phyloP scores from a whole-genome alignment of 2,329 filamentous ascomycete genomes.

The Pochonia chlamydosporia region DNA sequence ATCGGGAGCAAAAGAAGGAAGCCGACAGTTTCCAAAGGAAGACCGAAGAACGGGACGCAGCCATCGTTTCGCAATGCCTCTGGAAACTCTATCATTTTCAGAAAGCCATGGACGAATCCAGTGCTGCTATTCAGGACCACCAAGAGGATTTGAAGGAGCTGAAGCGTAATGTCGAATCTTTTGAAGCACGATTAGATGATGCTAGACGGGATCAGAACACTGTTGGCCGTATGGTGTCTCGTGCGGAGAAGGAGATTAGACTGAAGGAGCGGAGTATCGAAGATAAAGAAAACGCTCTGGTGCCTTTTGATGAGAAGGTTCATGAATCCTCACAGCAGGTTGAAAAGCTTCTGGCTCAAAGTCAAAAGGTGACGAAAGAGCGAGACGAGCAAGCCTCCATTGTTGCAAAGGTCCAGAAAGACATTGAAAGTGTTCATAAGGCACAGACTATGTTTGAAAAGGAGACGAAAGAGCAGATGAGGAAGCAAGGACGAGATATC shows the following conservation, averaged over 20 bases:
- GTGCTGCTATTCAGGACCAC: conserved; percentile 82
- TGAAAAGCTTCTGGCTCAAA: conserved; percentile 60
- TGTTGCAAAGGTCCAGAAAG: conserved; percentile 70
- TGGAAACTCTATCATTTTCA: conserved; percentile 98
- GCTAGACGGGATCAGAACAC: conserved; percentile 79
- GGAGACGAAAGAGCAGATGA: conserved; percentile 78
- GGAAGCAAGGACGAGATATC: conserved; percentile 80
- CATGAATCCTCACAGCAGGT: conserved; percentile 68
- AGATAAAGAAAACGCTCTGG: conserved; percentile 74
- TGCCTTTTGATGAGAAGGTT: conserved; percentile 91
- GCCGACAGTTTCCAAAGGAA: conserved; percentile 91
- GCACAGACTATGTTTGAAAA: conserved; percentile 83
- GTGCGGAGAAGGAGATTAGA: conserved; percentile 81
- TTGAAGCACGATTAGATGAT: conserved; percentile 71
- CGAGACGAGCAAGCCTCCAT: conserved; percentile 63
- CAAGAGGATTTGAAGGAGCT: conserved; percentile 94
- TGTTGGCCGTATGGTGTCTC: conserved; percentile 68
- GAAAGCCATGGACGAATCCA: conserved; percentile 86
- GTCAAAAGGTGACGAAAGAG: conserved; percentile 68
- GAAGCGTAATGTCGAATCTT: conserved; percentile 79
- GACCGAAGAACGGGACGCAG: conserved; percentile 82
- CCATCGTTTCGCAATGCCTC: conserved; percentile 85
- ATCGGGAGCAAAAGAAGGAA: conserved; percentile 93
- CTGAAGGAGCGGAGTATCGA: conserved; percentile 82
- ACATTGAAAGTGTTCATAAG: conserved; percentile 80